phyloP scores from a whole-genome alignment of 176 grass and related monocot genomes.

The Avena insularis region DNA sequence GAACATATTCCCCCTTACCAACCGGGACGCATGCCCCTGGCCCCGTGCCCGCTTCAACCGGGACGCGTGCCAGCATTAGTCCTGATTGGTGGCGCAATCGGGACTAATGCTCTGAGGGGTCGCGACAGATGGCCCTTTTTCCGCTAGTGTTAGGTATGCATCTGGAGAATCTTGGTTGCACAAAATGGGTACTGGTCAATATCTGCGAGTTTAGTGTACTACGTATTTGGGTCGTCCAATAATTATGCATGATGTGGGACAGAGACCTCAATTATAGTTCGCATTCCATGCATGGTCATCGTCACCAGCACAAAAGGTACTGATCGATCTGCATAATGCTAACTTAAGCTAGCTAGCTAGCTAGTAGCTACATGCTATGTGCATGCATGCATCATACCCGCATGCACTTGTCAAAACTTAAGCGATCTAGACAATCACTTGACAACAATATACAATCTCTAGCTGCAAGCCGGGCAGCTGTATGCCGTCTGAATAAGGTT shows the following conservation, averaged over 20 bases:
- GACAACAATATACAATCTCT: conserved; percentile 3
- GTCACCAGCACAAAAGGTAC: conserved; percentile 15
- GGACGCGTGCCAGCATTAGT: too few species aligned
- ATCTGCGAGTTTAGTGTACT: not conserved
- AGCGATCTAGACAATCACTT: conserved; percentile 11
- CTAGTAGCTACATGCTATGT: not conserved
- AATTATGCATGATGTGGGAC: not conserved
- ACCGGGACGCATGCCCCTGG: too few species aligned
- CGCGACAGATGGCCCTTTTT: too few species aligned
- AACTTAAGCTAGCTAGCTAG: not conserved
- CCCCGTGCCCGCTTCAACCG: too few species aligned
- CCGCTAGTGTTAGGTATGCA: not conserved
- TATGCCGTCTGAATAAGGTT: conserved; percentile 29
- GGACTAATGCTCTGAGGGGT: too few species aligned
- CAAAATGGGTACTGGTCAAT: not conserved
- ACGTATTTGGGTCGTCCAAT: not conserved
- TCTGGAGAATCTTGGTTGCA: not conserved
- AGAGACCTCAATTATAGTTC: conserved; percentile 16
- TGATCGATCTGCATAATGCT: not conserved
- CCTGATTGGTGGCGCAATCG: too few species aligned
- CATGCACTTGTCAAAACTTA: conserved; percentile 27
- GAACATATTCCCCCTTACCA: too few species aligned
- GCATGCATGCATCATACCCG: not conserved
- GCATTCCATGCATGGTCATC: conserved; percentile 23
- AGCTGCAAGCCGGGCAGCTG: not conserved